These are phyloP conservation scores for Melaleuca alternifolia DNA, from an alignment of 345 rosid genomes.

Conservation along the genomic window DNA sequence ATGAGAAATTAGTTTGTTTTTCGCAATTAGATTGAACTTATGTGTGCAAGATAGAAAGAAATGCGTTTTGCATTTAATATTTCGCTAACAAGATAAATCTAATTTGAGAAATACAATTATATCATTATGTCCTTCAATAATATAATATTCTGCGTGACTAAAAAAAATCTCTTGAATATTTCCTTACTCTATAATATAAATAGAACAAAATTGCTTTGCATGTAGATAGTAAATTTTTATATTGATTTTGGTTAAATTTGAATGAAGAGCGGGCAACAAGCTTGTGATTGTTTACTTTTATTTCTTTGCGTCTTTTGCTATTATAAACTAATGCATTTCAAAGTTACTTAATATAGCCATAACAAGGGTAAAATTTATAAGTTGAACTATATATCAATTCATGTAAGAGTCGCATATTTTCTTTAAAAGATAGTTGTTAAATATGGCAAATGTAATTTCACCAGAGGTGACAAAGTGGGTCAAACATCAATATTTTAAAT, in stretches of 20 bases:
- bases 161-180: not conserved
- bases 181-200: not conserved
- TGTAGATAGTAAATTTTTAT: too few species aligned
- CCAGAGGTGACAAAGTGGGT: too few species aligned
- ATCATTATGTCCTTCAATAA: not conserved
- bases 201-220: not conserved
- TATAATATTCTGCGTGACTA: not conserved
- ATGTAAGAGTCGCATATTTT: too few species aligned
- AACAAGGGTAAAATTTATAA: too few species aligned
- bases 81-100: not conserved
- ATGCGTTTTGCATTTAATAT: not conserved
- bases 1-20: not conserved
- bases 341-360: not conserved
- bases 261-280: not conserved
- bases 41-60: not conserved
- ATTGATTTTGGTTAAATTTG: too few species aligned
- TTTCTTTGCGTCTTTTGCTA: not conserved
- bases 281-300: not conserved
- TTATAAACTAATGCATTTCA: not conserved
- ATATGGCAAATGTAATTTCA: too few species aligned
- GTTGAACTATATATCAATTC: too few species aligned
- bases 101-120: not conserved
- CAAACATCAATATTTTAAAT: too few species aligned
- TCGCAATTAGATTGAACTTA: not conserved
- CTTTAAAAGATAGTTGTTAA: too few species aligned